These are phyloP conservation scores for Lolium multiflorum DNA, from an alignment of 176 grass and related monocot species.

Conservation along the genomic window DNA sequence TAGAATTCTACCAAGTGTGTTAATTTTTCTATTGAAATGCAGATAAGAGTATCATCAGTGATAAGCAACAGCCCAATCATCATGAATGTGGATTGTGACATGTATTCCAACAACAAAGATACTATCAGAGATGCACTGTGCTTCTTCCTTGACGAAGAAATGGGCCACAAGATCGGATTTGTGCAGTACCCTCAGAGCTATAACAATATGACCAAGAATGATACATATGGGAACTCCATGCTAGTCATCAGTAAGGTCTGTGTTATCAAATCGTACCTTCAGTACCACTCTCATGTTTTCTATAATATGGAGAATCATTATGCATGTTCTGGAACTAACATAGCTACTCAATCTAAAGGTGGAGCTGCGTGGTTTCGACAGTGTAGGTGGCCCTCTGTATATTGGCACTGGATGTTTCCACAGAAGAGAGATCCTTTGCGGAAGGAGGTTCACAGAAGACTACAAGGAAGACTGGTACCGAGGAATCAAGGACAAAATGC, in stretches of 20 bases:
- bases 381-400: conserved; percentile 63
- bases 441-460: conserved; percentile 56
- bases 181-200: conserved; percentile 79
- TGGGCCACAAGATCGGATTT: conserved; percentile 68
- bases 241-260: conserved; percentile 49
- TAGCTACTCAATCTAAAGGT: conserved; percentile 55
- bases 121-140: conserved; percentile 67
- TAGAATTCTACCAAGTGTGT: background rate
- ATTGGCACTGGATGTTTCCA: conserved; percentile 85
- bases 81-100: conserved; percentile 89
- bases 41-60: conserved; percentile 84
- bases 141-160: conserved; percentile 87
- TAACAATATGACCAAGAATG: conserved; percentile 75
- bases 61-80: conserved; percentile 86
- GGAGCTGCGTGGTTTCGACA: conserved; percentile 57
- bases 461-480: conserved; percentile 60
- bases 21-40: conserved; percentile 26
- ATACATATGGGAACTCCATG: conserved; percentile 72
- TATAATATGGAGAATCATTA: background rate
- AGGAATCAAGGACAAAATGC: conserved; percentile 34
- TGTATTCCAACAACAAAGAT: conserved; percentile 85
- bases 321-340: background rate
- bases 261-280: conserved; percentile 13
- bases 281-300: conserved; percentile 16
- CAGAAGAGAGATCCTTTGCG: conserved; percentile 70